Conservation (phyloP, 306 rosid species). For the Amphicarpaea edgeworthii region DNA sequence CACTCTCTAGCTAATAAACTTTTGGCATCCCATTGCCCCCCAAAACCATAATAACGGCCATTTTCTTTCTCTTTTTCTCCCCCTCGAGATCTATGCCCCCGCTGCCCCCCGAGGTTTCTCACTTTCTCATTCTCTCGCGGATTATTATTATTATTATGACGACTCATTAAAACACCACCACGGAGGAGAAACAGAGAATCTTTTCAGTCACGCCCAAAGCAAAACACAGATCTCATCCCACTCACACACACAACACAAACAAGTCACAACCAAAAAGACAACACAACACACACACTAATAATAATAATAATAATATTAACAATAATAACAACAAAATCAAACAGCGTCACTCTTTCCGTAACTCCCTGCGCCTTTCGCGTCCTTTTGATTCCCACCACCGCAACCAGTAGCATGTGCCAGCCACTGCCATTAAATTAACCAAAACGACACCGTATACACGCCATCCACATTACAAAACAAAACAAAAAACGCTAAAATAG, state of each 20-base stretch:
- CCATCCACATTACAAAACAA: constrained; percentile 15
- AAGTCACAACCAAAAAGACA: constrained; percentile 28
- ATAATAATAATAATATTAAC: not conserved
- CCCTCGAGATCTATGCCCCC: constrained; percentile 81
- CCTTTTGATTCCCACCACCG: constrained; percentile 39
- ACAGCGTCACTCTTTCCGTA: not conserved
- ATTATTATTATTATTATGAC: constrained; percentile 42
- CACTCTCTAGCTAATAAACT: constrained; percentile 28
- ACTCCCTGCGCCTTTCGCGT: constrained; percentile 28
- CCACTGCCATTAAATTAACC: not conserved
- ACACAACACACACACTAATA: not conserved
- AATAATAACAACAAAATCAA: constrained; percentile 7
- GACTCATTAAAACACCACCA: constrained; percentile 48
- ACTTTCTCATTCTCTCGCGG: no score
- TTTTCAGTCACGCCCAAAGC: constrained; percentile 74
- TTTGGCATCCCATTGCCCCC: constrained; percentile 12
- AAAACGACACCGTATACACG: constrained; percentile 7
- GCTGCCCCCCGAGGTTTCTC: constrained; percentile 5
- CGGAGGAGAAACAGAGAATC: constrained; percentile 59
- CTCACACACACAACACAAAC: not conserved
- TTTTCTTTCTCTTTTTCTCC: constrained; percentile 32
- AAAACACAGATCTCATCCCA: constrained; percentile 39
- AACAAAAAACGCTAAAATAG: constrained; percentile 21
- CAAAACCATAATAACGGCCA: constrained; percentile 45
- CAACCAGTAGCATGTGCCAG: constrained; percentile 46